Base-by-base conservation (phyloP, 768 basidiomycete genomes). In the Tricholomella constricta region DNA sequence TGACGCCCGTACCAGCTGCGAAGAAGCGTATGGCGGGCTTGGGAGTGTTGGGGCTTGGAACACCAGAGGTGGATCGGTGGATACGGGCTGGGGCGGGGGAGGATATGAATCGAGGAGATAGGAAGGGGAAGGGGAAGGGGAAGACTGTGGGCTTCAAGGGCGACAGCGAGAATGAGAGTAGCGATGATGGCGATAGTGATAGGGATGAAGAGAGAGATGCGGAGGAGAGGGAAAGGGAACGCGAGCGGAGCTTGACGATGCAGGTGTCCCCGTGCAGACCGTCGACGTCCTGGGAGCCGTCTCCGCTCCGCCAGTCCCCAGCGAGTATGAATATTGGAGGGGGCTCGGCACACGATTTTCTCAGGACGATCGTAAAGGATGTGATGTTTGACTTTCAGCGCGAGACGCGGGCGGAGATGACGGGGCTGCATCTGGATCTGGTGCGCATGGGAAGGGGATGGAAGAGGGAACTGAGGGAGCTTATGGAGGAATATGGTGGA, bases 331-430 rank as follows among this genome's bases (percentile, higher is more conserved):
- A 22, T 27, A 19, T 15, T 37, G 68, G 63, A n/a, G 63, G 60
- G 23, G 59, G 55, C 26, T 62, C 71, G 5, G 78, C 82, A 14
- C 83, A 88, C 44, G 84, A 86, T 35, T 73, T 89, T 23, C 66
- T 91, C 54, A 80, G 82, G 49, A 76, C 76, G 20, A 81, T 89
- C 48, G 79, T 91, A 46, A 77, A 79, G 40, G 88, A 90, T 49
- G 85, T 83, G 52, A 82, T 91, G 82, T 81, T 77, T 57, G 89
- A 91, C 57, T 86, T 82, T 62, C 85, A 84, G 64, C 74, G 77
- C 56, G 87, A 90, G 65, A 84, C 81, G 20, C 78, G 80, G 61
- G 75, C 80, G n/a, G 85, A 89, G 74, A 81, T 90, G 78, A 78
- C 80, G 65, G 87, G 86, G 2, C 70, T 91, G 51, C 89, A 91